phyloP scores from a whole-genome alignment of 1,139 yeast genomes.

The Candida tetrigidarum region DNA sequence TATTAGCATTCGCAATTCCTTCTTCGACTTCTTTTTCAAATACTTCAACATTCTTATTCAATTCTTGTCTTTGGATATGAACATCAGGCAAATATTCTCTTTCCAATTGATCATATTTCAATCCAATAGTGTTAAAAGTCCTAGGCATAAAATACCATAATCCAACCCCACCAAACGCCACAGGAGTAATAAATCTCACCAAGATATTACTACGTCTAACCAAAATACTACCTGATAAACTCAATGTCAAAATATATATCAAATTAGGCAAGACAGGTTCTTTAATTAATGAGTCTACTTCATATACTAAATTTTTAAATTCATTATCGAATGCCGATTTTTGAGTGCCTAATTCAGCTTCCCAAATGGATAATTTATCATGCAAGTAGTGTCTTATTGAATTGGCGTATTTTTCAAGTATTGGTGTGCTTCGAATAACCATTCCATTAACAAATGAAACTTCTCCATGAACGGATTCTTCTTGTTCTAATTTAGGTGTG shows the following conservation, averaged over 20 bases:
- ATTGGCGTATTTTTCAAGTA: slow-evolving; percentile 46
- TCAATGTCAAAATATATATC: slow-evolving; percentile 56
- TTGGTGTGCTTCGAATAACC: slow-evolving; percentile 53
- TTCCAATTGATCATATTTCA: slow-evolving; percentile 51
- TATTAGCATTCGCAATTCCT: slow-evolving; percentile 18
- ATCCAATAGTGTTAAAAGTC: slow-evolving; percentile 25
- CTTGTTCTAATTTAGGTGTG: slow-evolving; percentile 33
- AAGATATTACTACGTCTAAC: slow-evolving; percentile 51
- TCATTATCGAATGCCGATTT: slow-evolving; percentile 51
- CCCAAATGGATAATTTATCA: slow-evolving; percentile 37
- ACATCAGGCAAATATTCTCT: slow-evolving; percentile 49
- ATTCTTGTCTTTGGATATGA: slow-evolving; percentile 23
- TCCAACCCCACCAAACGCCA: slow-evolving; percentile 50
- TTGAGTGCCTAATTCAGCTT: slow-evolving; percentile 50
- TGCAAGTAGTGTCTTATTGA: slow-evolving; percentile 39
- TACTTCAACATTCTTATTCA: slow-evolving; percentile 18
- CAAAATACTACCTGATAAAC: slow-evolving; percentile 60
- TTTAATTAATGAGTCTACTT: slow-evolving; percentile 29
- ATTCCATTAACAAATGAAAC: slow-evolving; percentile 54
- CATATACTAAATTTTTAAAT: slow-evolving; percentile 27
- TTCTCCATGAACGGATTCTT: slow-evolving; percentile 47
- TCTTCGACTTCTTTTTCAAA: slow-evolving; percentile 19
- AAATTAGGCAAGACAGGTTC: slow-evolving; percentile 58
- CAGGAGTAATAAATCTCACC: slow-evolving; percentile 54
- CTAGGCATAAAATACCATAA: slow-evolving; percentile 42